Evolutionary conservation across 2,329 filamentous ascomycete species (phyloP), one percentile per base, ranked within the genome.

Genomic region (Penicillium olsonii): DNA sequence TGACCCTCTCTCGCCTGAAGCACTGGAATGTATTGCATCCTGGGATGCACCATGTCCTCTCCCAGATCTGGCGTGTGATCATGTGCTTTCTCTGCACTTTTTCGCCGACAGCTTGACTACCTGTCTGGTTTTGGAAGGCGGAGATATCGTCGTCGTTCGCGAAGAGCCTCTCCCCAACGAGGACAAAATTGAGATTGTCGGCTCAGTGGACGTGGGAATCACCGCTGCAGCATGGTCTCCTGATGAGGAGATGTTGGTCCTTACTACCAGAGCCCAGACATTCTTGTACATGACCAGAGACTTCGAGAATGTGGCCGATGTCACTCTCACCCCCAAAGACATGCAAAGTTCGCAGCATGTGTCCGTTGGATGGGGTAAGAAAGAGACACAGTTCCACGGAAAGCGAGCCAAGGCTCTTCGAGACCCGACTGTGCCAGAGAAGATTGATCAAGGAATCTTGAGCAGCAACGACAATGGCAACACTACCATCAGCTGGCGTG

Each of bases 361-460:
- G 49, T 95, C 91, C 17, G 92, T 99, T 18, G 94, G 94, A 42
- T 99, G 94, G 94, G 94, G 94, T 52, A 97, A 97, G 76, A 90
- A 88, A 67, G 94, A 99, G 73, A 99, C 94, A 0, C 94, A 99
- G 69, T 99, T 99, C 69, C 89, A 96, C 66, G 94, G 94, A 42
- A 90, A 89, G 63, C 84, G 92, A 54, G 92, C 92, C 49, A 86
- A 84, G 73, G 91, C 91, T 17, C 77, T 97, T 56, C 83, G 90
- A 45, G 94, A 99, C 69, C 94, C 94, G 14, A 99, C 94, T 9
- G 89, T 99, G 59, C 94, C 94, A 0, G 92, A 97, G 68, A 89
- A 87, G 66, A 82, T 96, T 15, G 94, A 97, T 63, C 84, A 92
- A 66, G 94, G 94, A 34, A 75, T 84, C 7, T 74, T 92, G 14